These are phyloP conservation scores for Gynochthodes officinalis DNA, from an alignment of 257 asterid genomes.

Conservation along the genomic window DNA sequence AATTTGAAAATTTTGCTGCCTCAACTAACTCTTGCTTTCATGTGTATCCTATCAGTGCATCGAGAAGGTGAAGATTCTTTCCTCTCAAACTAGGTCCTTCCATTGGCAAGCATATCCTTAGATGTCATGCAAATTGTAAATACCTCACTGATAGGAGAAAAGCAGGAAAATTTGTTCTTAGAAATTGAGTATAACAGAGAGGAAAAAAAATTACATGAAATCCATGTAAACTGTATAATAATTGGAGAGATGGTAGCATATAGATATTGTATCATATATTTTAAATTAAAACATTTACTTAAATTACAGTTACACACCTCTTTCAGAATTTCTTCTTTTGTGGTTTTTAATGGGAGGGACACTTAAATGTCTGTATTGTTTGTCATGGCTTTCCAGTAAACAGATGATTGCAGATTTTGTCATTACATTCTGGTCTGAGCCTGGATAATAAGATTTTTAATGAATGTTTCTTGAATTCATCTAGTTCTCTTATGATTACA, in stretches of 20 bases:
- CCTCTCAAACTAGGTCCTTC: not conserved
- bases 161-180: not conserved
- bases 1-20: not conserved
- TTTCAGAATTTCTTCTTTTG: not conserved
- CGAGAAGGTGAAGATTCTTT: conserved; percentile 10
- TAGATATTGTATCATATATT: not conserved
- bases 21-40: not conserved
- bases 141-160: not conserved
- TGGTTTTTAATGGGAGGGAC: too few species aligned
- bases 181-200: not conserved
- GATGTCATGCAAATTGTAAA: conserved; percentile 1
- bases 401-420: not conserved
- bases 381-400: too few species aligned
- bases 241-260: not conserved
- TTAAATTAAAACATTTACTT: too few species aligned
- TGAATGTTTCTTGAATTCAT: too few species aligned
- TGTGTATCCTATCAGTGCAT: not conserved
- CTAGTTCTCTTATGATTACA: too few species aligned
- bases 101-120: not conserved
- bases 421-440: too few species aligned
- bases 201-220: not conserved
- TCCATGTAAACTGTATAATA: not conserved
- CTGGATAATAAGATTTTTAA: too few species aligned
- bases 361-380: too few species aligned
- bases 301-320: not conserved